Conservation (phyloP, 441 rosid species). For the Adansonia grandidieri region DNA sequence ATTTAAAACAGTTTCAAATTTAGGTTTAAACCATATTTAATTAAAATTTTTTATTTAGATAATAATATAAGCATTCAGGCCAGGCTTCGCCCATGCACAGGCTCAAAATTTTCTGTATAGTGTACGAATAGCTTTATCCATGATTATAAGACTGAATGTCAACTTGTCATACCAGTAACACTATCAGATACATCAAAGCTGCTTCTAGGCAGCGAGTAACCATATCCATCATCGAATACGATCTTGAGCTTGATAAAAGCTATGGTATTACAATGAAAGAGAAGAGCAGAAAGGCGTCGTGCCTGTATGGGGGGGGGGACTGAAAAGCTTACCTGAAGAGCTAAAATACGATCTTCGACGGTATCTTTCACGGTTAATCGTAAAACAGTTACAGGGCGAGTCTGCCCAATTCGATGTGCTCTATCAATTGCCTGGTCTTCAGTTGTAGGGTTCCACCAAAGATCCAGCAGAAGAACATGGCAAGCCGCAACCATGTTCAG, state of each 20-base stretch:
- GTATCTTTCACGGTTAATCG: conserved; percentile 90
- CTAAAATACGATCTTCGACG: conserved; percentile 88
- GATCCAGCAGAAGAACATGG: conserved; percentile 80
- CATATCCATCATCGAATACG: not conserved
- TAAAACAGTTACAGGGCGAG: conserved; percentile 78
- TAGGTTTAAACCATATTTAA: not conserved
- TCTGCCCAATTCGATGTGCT: conserved; percentile 97
- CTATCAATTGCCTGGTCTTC: conserved; percentile 97
- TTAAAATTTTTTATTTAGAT: not conserved
- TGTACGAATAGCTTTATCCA: not conserved
- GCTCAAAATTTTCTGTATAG: not conserved
- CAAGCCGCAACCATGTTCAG: conserved; percentile 95
- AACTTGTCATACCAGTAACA: not conserved
- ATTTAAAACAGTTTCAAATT: not conserved
- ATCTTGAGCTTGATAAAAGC: not conserved
- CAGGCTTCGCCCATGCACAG: not conserved
- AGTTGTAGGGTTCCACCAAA: conserved; percentile 99
- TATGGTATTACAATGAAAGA: not conserved
- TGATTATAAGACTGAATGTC: not conserved
- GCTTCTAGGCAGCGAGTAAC: not conserved
- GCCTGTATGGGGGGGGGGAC: not conserved
- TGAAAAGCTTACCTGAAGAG: conserved; percentile 60
- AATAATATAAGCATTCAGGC: not conserved
- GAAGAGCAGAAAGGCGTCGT: not conserved
- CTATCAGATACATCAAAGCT: not conserved